These are phyloP conservation scores for Russula brevipes DNA, from an alignment of 768 basidiomycete genomes.

Conservation along the genomic window DNA sequence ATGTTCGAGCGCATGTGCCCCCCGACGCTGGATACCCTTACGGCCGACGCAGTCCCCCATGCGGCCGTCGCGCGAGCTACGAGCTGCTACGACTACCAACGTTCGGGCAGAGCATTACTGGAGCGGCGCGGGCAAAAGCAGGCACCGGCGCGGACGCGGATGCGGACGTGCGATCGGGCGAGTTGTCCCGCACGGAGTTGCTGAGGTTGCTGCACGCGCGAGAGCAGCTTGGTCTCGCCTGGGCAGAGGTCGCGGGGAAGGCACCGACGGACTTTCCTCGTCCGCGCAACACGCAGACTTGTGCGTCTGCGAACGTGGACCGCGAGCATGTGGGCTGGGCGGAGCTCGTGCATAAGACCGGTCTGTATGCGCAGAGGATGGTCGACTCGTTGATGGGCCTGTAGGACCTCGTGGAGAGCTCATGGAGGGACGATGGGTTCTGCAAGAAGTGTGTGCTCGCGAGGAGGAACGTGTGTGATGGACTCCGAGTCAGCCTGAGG, in stretches of 20 bases:
- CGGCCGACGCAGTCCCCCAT: slow-evolving; percentile 22
- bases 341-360: slow-evolving; percentile 22
- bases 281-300: slow-evolving; percentile 8
- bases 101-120: slow-evolving; percentile 29
- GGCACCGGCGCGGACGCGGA: slow-evolving; percentile 5
- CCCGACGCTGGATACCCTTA: slow-evolving; percentile 25
- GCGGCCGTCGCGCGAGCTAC: slow-evolving; percentile 38
- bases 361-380: slow-evolving; percentile 31
- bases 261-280: slow-evolving; percentile 25
- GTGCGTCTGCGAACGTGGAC: slow-evolving; percentile 19
- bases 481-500: too few species aligned
- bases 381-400: slow-evolving; percentile 37
- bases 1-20: slow-evolving; percentile 34
- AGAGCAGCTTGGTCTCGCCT: slow-evolving; percentile 26
- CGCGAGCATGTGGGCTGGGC: slow-evolving; percentile 22
- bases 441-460: slow-evolving; percentile 34
- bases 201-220: slow-evolving; percentile 27
- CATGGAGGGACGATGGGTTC: slow-evolving; percentile 32
- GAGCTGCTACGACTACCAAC: slow-evolving; percentile 34
- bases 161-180: not conserved
- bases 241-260: slow-evolving; percentile 24
- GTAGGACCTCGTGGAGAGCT: slow-evolving; percentile 30
- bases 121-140: slow-evolving; percentile 6
- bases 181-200: slow-evolving; percentile 24
- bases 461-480: slow-evolving; percentile 31